phyloP scores from a whole-genome alignment of 2,329 filamentous ascomycete species.

The Colletotrichum costaricense region DNA sequence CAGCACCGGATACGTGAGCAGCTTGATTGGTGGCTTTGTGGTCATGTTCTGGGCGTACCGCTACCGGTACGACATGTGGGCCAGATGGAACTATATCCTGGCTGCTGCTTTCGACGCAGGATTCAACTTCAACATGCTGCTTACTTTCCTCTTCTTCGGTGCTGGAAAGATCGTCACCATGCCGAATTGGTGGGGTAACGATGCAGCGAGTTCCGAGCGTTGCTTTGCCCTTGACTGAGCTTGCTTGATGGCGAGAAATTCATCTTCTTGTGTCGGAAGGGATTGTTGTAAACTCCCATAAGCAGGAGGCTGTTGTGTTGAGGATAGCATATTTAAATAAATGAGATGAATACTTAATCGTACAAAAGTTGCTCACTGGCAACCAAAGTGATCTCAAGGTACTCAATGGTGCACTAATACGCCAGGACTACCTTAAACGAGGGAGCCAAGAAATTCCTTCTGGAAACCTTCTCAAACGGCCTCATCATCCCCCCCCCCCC shows the following conservation, averaged over 20 bases:
- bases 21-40: conserved; percentile 69
- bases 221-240: conserved; percentile 62
- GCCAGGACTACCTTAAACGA: not conserved
- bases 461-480: conserved; percentile 29
- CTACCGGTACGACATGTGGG: conserved; percentile 65
- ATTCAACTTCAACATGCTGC: conserved; percentile 70
- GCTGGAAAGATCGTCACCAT: conserved; percentile 64
- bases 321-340: not conserved
- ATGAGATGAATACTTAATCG: conserved; percentile 1
- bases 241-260: too few species aligned
- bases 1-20: conserved; percentile 67
- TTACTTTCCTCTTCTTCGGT: conserved; percentile 71
- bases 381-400: not conserved
- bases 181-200: conserved; percentile 75
- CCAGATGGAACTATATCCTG: conserved; percentile 70
- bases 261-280: not conserved
- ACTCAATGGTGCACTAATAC: not conserved
- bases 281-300: not conserved
- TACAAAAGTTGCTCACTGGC: not conserved
- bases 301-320: not conserved
- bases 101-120: conserved; percentile 72
- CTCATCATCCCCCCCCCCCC: conserved; percentile 10
- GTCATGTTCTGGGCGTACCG: conserved; percentile 70
- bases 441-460: conserved; percentile 4
- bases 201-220: conserved; percentile 63